A percentile compares a stretch with the other conserved stretches of the same genome.
phyloP scores from a whole-genome alignment of 2,329 filamentous ascomycete species.

The Trichoderma endophyticum region DNA sequence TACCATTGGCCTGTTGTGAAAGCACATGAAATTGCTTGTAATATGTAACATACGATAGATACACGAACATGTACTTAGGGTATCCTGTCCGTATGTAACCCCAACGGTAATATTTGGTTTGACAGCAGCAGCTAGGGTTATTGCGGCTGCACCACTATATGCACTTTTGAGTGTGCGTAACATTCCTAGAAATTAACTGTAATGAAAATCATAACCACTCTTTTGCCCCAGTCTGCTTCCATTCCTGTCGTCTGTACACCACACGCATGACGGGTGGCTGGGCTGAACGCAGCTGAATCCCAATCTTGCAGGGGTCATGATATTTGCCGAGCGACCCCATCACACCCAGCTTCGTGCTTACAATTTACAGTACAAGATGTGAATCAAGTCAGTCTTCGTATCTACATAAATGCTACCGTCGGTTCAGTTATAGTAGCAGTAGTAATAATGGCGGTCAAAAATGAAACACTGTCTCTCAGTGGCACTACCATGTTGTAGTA shows the following conservation, averaged over 20 bases:
- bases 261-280: background rate
- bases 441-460: background rate
- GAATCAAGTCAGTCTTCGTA: background rate
- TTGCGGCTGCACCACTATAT: background rate
- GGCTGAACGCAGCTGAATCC: background rate
- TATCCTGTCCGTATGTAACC: background rate
- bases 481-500: background rate
- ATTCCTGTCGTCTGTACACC: background rate
- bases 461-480: background rate
- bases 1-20: background rate
- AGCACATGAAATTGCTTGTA: background rate
- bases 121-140: background rate
- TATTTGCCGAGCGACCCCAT: background rate
- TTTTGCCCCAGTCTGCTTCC: background rate
- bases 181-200: background rate
- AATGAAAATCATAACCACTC: background rate
- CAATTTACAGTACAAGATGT: too few relatives aligned
- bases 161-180: background rate
- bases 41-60: background rate
- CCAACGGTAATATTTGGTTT: background rate
- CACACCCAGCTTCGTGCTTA: background rate
- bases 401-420: background rate
- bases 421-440: background rate
- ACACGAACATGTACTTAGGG: background rate
- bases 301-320: background rate